phyloP scores from a whole-genome alignment of 768 basidiomycete genomes.

The Coprinopsis cinerea region DNA sequence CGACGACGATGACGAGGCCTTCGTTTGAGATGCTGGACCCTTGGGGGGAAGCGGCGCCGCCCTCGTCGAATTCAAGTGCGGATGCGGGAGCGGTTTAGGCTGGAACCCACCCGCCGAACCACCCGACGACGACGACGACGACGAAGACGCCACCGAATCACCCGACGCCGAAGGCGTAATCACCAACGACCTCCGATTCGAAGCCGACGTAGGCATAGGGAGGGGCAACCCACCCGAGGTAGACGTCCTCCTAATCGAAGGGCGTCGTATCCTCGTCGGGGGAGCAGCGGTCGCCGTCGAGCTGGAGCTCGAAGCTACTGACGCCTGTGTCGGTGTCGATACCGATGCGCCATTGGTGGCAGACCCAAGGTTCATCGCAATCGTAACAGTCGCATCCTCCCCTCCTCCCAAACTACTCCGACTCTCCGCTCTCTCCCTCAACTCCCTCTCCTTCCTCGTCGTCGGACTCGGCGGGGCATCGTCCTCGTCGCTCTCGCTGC shows the following conservation, averaged over 20 bases:
- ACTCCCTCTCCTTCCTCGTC: constrained; percentile 37
- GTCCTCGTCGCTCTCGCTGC: constrained; percentile 23
- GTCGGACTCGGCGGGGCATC: constrained; percentile 43
- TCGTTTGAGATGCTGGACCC: no score
- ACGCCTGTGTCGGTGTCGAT: no score
- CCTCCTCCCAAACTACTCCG: no score
- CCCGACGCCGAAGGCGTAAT: neutral
- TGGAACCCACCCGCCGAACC: constrained; percentile 10
- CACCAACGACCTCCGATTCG: neutral
- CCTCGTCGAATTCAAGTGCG: neutral
- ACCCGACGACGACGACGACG: constrained; percentile 13
- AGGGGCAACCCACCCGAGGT: no score
- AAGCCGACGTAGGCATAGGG: constrained; percentile 23
- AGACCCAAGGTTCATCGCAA: no score
- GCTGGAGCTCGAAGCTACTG: no score
- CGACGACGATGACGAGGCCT: constrained; percentile 6
- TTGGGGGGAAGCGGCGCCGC: neutral
- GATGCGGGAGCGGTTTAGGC: constrained; percentile 37
- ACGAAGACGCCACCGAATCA: constrained; percentile 13
- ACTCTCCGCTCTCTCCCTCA: constrained; percentile 18
- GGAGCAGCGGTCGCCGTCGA: no score
- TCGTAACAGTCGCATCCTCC: no score
- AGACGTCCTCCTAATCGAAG: constrained; percentile 25
- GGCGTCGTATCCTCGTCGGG: neutral
- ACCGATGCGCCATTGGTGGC: no score